A percentile compares a stretch with the other conserved stretches of the same genome.
phyloP scores from a whole-genome alignment of 345 rosid genomes.

The Durio zibethinus region DNA sequence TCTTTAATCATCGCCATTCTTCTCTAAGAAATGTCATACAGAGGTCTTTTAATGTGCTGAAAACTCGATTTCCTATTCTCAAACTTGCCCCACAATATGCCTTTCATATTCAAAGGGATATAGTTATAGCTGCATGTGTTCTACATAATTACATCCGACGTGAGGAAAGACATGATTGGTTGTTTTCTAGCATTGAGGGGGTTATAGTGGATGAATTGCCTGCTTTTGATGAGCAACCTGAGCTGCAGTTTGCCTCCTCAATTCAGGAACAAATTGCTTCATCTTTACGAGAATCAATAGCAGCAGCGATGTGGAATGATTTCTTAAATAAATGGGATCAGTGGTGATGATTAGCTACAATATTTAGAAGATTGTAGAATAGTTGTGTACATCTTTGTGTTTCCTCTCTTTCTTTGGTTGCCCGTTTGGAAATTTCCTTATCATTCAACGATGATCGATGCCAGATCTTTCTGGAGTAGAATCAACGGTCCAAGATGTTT shows the following conservation, averaged over 20 bases:
- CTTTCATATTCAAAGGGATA: slow-evolving; percentile 76
- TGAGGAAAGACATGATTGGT: slow-evolving; percentile 72
- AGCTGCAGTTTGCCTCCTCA: slow-evolving; percentile 47
- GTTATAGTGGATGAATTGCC: slow-evolving; percentile 35
- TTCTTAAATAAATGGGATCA: slow-evolving; percentile 67
- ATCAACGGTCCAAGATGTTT: not conserved
- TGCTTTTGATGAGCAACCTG: slow-evolving; percentile 51
- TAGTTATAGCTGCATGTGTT: slow-evolving; percentile 75
- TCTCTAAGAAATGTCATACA: slow-evolving; percentile 50
- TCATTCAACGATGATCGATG: not conserved
- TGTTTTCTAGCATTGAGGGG: slow-evolving; percentile 44
- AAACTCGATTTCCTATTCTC: slow-evolving; percentile 67
- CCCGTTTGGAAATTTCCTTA: not conserved
- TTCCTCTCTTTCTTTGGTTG: not conserved
- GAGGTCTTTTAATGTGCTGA: slow-evolving; percentile 50
- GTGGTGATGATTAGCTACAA: slow-evolving; percentile 34
- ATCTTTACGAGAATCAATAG: slow-evolving; percentile 50
- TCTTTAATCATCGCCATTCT: slow-evolving; percentile 70
- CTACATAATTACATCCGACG: slow-evolving; percentile 62
- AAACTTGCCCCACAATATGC: slow-evolving; percentile 69
- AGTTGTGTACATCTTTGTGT: not conserved
- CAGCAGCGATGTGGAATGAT: slow-evolving; percentile 70
- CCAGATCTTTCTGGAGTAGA: not conserved
- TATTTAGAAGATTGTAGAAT: not conserved
- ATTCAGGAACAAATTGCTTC: slow-evolving; percentile 49